phyloP scores from a whole-genome alignment of 2,329 filamentous ascomycete species.

The Cytospora mali region DNA sequence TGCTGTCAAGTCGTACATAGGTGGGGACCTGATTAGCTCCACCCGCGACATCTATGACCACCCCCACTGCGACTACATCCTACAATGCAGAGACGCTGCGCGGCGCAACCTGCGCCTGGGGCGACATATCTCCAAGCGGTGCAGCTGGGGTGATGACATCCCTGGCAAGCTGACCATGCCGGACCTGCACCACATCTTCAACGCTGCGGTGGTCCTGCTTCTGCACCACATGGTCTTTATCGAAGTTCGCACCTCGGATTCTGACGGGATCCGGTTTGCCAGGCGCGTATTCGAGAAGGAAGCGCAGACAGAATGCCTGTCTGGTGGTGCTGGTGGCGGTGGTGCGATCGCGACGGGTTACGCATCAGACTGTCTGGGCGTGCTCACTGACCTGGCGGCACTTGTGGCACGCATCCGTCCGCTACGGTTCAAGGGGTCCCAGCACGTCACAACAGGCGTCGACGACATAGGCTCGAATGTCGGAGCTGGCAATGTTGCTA shows the following conservation, averaged over 20 bases:
- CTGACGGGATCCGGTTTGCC: constrained; percentile 44
- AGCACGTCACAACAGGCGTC: constrained; percentile 10
- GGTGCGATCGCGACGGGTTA: constrained; percentile 20
- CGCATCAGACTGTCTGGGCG: constrained; percentile 25
- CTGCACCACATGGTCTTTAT: constrained; percentile 47
- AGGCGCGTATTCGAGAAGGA: constrained; percentile 46
- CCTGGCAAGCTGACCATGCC: constrained; percentile 47
- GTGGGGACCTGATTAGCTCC: constrained; percentile 41
- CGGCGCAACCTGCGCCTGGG: constrained; percentile 50
- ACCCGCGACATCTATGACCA: constrained; percentile 36
- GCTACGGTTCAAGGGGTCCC: constrained; percentile 23
- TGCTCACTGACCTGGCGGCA: constrained; percentile 22
- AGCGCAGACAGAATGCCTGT: constrained; percentile 28
- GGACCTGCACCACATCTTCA: constrained; percentile 53
- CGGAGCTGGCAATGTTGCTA: not conserved
- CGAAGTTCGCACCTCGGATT: constrained; percentile 35
- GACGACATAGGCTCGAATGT: constrained; percentile 1
- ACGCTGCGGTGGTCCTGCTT: constrained; percentile 51
- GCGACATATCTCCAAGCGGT: constrained; percentile 35
- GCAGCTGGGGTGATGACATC: constrained; percentile 32
- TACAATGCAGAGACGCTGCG: constrained; percentile 47
- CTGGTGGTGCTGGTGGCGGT: constrained; percentile 37
- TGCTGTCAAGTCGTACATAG: constrained; percentile 50
- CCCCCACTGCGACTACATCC: constrained; percentile 35
- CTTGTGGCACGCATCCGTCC: constrained; percentile 23